Base-by-base conservation (phyloP, 495 filamentous ascomycete species). In the Filosporella fistucella region DNA sequence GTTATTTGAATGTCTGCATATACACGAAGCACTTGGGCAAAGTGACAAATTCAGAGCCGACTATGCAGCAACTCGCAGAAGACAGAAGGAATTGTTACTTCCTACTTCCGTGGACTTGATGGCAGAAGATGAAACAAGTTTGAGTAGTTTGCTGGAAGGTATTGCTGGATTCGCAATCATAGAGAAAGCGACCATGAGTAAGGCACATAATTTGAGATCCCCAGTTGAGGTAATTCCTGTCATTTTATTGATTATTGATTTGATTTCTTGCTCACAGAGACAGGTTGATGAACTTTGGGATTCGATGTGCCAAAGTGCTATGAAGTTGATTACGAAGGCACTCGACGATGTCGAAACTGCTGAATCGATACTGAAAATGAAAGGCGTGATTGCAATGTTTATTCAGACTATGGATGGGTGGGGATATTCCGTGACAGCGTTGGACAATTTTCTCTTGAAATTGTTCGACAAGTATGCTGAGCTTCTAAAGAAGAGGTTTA, bases 331-430 rank as follows among this genome's bases (percentile, higher is more conserved):
- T 52, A 80, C 81, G 0, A 85, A 78, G 51, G 85, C 89, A 10
- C 67, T 97, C 7, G 70, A 75, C 25, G 79, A 83, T 21, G 81
- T 97, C 30, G 81, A 82, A 23, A 89, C 91, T 59, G 88, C 90
- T 8, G 88, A 96, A 52, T 77, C 81, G 11, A 66, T 99, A 28
- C 69, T 96, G 12, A 91, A 93, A 58, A 91, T 95, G 51, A 97
- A 96, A 64, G 88, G 88, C 34, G 72, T 91, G 39, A 78, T 99
- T 63, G 88, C 90, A 20, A 67, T 97, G 14, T 99, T 99, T 64
- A 96, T 96, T 63, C 85, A 97, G 58, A 96, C 93, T 14, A 96
- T 97, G 93, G 86, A 95, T 71, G 82, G 85, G 32, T 97, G 91
- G 91, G 80, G 78, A 43, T 98, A 96, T 60, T 80, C 86, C 0